Evolutionary conservation across 2,329 filamentous ascomycete genomes (phyloP).

Genomic region (Elsinoe necatrix): DNA sequence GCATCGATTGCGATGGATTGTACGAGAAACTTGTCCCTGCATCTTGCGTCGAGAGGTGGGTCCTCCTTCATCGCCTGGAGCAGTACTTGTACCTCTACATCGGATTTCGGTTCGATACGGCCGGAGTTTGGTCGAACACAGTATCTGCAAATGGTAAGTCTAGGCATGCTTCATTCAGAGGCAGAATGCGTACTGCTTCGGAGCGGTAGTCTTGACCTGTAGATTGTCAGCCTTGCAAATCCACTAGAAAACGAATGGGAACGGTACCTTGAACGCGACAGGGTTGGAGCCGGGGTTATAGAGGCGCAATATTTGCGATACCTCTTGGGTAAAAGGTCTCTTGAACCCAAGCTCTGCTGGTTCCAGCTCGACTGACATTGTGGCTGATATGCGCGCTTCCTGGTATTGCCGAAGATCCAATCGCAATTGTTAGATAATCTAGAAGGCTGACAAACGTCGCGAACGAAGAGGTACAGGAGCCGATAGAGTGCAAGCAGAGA

Average conservation of each 20-base stretch:
- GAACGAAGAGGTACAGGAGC: not conserved
- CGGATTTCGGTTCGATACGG: slow-evolving; percentile 79
- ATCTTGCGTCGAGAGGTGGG: slow-evolving; percentile 75
- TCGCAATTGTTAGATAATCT: not conserved
- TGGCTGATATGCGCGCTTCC: slow-evolving; percentile 24
- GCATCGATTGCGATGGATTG: slow-evolving; percentile 78
- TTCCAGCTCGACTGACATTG: slow-evolving; percentile 92
- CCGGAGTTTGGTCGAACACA: slow-evolving; percentile 96
- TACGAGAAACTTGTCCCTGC: slow-evolving; percentile 95
- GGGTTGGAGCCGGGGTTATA: slow-evolving; percentile 50
- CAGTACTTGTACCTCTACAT: slow-evolving; percentile 90
- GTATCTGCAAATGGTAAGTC: slow-evolving; percentile 54
- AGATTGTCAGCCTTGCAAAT: slow-evolving; percentile 19
- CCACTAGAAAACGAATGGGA: not conserved
- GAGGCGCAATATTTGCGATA: slow-evolving; percentile 53
- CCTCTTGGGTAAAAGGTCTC: slow-evolving; percentile 58
- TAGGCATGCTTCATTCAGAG: not conserved
- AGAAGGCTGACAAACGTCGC: not conserved
- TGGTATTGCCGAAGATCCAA: not conserved
- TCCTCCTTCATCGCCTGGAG: slow-evolving; percentile 98
- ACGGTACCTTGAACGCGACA: slow-evolving; percentile 55
- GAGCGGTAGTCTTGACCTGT: slow-evolving; percentile 96
- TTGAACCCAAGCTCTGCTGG: slow-evolving; percentile 87
- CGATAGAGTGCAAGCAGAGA: not conserved
- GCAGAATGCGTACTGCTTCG: slow-evolving; percentile 72